Conservation (phyloP, 139 green algal species). For the Chara braunii region DNA sequence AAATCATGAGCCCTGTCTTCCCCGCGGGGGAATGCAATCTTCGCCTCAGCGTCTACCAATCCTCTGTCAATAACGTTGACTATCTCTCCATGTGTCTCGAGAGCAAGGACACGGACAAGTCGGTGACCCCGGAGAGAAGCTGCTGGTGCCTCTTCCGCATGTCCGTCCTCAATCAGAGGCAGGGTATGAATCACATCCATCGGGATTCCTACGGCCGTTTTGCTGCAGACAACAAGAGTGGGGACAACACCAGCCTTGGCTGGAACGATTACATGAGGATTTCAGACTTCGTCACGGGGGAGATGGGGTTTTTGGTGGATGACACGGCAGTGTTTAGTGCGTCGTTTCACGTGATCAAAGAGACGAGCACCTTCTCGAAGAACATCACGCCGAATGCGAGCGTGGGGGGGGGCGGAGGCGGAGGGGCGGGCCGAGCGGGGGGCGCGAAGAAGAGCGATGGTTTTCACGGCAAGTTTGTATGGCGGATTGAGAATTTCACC, state of each 20-base stretch:
- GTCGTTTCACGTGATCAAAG: slow-evolving; percentile 58
- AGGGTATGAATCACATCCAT: slow-evolving; percentile 48
- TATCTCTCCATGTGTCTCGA: slow-evolving; percentile 55
- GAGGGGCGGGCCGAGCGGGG: not conserved
- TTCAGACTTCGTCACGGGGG: slow-evolving; percentile 29
- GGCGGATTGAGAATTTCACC: slow-evolving; percentile 68
- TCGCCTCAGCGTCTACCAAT: slow-evolving; percentile 59
- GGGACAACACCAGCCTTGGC: slow-evolving; percentile 62
- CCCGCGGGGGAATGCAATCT: slow-evolving; percentile 60
- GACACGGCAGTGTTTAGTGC: slow-evolving; percentile 53
- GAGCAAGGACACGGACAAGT: slow-evolving; percentile 55
- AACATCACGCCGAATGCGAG: slow-evolving; percentile 14
- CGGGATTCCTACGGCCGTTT: slow-evolving; percentile 64
- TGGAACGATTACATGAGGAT: slow-evolving; percentile 74
- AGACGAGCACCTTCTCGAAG: slow-evolving; percentile 49
- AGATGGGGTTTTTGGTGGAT: slow-evolving; percentile 34
- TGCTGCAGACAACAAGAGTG: slow-evolving; percentile 50
- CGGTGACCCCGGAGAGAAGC: slow-evolving; percentile 40
- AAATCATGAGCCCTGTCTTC: slow-evolving; percentile 67
- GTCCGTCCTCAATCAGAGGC: slow-evolving; percentile 46
- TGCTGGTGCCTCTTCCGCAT: slow-evolving; percentile 69
- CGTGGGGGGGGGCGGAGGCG: slow-evolving; percentile 4
- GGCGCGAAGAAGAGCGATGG: slow-evolving; percentile 34
- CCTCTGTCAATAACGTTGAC: slow-evolving; percentile 41
- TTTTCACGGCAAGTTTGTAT: slow-evolving; percentile 55